Percentiles rank a stretch among this genome's conserved stretches.
phyloP scores from a whole-genome alignment of 495 filamentous ascomycete genomes.

The Talaromyces ruber region DNA sequence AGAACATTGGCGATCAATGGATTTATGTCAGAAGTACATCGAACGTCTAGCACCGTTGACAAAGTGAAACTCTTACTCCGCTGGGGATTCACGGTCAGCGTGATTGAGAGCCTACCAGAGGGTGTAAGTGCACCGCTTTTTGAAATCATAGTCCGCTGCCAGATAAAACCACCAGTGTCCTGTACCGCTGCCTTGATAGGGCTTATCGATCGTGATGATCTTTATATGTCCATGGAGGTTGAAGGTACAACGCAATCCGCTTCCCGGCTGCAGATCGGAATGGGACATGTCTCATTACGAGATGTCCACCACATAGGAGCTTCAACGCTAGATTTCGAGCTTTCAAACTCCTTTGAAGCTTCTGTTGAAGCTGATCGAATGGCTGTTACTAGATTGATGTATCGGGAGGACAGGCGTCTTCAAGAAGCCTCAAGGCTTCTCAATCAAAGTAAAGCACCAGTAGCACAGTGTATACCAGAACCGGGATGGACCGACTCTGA shows the following conservation, averaged over 20 bases:
- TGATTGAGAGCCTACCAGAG: constrained; percentile 73
- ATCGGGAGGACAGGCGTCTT: constrained; percentile 82
- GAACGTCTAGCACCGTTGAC: constrained; percentile 21
- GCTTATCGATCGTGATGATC: constrained; percentile 75
- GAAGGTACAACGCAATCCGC: constrained; percentile 22
- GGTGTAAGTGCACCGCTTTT: constrained; percentile 68
- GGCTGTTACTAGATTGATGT: constrained; percentile 72
- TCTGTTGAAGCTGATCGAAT: constrained; percentile 71
- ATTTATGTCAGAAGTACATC: constrained; percentile 37
- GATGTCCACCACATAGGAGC: constrained; percentile 69
- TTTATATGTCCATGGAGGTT: constrained; percentile 55
- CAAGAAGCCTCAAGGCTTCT: constrained; percentile 72
- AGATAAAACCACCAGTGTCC: constrained; percentile 66
- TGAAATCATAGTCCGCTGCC: constrained; percentile 76
- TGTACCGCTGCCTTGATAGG: constrained; percentile 65
- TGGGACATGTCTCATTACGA: constrained; percentile 55
- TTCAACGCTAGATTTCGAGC: constrained; percentile 49
- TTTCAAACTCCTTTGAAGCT: constrained; percentile 51
- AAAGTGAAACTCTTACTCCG: constrained; percentile 34
- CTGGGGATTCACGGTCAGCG: constrained; percentile 33
- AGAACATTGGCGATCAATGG: constrained; percentile 57
- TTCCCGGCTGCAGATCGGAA: constrained; percentile 29
- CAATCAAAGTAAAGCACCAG: constrained; percentile 64
- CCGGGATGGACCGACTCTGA: constrained; percentile 76
- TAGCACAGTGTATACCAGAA: constrained; percentile 67